Base-by-base conservation (phyloP, 495 filamentous ascomycete genomes). In the Collariella sp. region DNA sequence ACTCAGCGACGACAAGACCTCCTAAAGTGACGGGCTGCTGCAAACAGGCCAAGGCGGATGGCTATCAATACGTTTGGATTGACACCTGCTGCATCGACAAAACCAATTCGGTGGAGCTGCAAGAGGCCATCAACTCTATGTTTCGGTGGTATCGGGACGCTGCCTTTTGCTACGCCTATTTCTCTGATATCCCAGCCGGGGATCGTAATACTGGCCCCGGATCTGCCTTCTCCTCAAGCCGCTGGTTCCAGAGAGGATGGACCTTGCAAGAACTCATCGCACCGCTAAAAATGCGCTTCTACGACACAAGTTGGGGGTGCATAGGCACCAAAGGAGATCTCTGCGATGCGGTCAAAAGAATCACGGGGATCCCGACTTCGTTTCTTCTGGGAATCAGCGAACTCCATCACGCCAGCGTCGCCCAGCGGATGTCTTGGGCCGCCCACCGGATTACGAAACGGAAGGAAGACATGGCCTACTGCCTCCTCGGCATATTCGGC, bases 211-310 rank as follows among this genome's bases (percentile, higher is more conserved):
- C 20, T 0, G 1, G 18, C 0, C 1, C 18, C 20, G 0, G 26
- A 13, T 19, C 11, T 22, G n/a, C 31, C 16, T 54, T 53, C 33
- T 16, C 34, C 0, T n/a, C 7, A 0, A 56, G 64, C 42, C 57
- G 55, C 4, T 76, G 74, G 71, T 74, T 76, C 36, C 62, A 51
- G 1, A 55, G 74, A 36, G 72, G 72, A 0, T 76, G 71, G 70
- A 74, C 71, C 3, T 40, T 75, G 20, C 70, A 76, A 38, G 71
- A 75, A 52, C 63, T 75, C 0, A 51, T 76, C 10, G 68, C 71
- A 0, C 67, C 69, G 0, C 15, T 7, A 3, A 15, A 54, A 0
- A 16, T 76, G 2, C 15, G 46, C 0, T 76, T 76, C 50, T 72
- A 60, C 50, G 55, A 65, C 10, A 5, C 7, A 1, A 34, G 52